Evolutionary conservation across 768 basidiomycete species (phyloP).

Genomic region (Epithele typhae): DNA sequence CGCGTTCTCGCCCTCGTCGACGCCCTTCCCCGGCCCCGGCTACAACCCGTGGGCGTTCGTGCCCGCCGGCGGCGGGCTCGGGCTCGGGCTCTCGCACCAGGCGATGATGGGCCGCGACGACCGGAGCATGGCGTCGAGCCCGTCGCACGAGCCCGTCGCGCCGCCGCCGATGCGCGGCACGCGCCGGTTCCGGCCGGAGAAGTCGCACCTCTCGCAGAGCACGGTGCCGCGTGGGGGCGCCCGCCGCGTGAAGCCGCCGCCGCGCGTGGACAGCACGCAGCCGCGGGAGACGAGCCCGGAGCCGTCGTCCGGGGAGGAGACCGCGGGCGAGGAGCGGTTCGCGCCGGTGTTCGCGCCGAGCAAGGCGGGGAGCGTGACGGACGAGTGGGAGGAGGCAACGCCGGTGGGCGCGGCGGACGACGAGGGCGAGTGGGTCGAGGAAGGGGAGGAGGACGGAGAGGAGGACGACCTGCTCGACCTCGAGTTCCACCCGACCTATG

Average conservation of each 20-base stretch:
- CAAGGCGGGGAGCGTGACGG: constrained; percentile 10
- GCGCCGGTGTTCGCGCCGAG: constrained; percentile 18
- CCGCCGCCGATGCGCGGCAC: constrained; percentile 42
- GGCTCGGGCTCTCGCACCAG: constrained; percentile 34
- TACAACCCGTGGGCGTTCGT: constrained; percentile 75
- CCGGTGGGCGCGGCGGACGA: constrained; percentile 30
- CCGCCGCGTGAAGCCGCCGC: constrained; percentile 55
- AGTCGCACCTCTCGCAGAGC: constrained; percentile 31
- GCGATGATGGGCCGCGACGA: constrained; percentile 37
- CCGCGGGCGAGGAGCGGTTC: constrained; percentile 57
- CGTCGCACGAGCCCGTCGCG: constrained; percentile 64
- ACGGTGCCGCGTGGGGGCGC: constrained; percentile 5
- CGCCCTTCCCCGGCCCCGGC: constrained; percentile 60
- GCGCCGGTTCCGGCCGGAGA: constrained; percentile 41
- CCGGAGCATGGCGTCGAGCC: constrained; percentile 71
- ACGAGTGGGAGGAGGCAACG: constrained; percentile 27
- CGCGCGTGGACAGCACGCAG: constrained; percentile 78
- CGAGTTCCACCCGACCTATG: constrained; percentile 71
- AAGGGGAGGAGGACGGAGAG: constrained; percentile 58
- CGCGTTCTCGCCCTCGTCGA: constrained; percentile 70
- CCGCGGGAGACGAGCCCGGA: constrained; percentile 80
- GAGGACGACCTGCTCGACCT: constrained; percentile 72
- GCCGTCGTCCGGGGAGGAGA: constrained; percentile 66
- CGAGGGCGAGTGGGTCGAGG: constrained; percentile 66
- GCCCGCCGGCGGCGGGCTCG: constrained; percentile 48